Base-by-base conservation (phyloP, 2,329 filamentous ascomycete genomes). In the Aspergillus fumigatus region DNA sequence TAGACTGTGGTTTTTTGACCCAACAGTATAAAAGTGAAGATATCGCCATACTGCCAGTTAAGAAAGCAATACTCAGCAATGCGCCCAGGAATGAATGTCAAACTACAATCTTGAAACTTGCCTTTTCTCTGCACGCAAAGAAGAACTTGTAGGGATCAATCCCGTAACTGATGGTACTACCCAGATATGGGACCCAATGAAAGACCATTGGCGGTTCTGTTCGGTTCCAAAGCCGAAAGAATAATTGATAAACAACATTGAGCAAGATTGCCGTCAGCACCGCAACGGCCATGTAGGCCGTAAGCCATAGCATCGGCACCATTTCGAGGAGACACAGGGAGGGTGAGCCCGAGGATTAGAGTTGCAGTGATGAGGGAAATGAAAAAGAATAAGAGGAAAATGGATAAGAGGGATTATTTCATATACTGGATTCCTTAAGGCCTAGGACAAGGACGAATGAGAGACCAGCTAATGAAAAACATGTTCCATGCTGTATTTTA, bases 1-100 rank as follows among this genome's bases (percentile, higher is more conserved):
- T 87, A 92, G 38, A 95, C 91, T 3, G 92, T 96, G 51, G 89
- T 94, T 77, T 90, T 93, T 78, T 88, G 89, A 66, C 92, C 92
- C 51, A 96, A 84, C 48, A 96, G 82, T 60, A 96, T 79, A 69
- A 96, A 96, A 29, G 92, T 96, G 73, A 94, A 96, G 69, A 93
- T 85, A 74, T 96, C 89, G 71, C 92, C 92, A 72, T 93, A 88
- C 88, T 92, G 41, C 76, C 78, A 3, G 11, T 47, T 23, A 4
- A 23, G 21, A 23, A 25, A 9, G 10, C 14, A 4, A 35, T 19
- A 40, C 45, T 69, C 56, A 67, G 62, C 35, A 45, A 40, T 32
- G 10, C 23, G n/a, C 21, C 17, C n/a, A 19, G 1, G 5, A 1
- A 47, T 14, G 19, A n/a, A 26, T n/a, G 11, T 4, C 35, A 1